Conservation (phyloP, 2,329 filamentous ascomycete species). For the Monosporascus sp. region DNA sequence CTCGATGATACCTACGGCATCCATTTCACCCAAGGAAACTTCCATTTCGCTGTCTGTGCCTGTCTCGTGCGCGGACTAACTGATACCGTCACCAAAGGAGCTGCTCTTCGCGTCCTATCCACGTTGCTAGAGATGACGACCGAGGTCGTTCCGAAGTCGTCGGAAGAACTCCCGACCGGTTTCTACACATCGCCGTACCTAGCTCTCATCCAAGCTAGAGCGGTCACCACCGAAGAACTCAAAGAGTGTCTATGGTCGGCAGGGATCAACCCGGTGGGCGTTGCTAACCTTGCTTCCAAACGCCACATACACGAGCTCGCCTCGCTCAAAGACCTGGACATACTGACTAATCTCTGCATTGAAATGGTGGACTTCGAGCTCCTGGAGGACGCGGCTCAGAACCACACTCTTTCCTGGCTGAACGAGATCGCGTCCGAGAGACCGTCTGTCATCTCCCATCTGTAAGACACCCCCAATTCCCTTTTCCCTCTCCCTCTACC, state of each 20-base stretch:
- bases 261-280: constrained; percentile 42
- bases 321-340: constrained; percentile 52
- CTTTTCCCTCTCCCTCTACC: too few relatives aligned
- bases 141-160: constrained; percentile 29
- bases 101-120: constrained; percentile 55
- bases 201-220: constrained; percentile 53
- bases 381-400: constrained; percentile 58
- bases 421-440: constrained; percentile 50
- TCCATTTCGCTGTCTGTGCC: constrained; percentile 63
- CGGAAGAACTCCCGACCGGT: constrained; percentile 24
- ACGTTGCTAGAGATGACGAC: constrained; percentile 55
- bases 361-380: constrained; percentile 63
- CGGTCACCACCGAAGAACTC: constrained; percentile 52
- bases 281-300: constrained; percentile 35
- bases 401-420: constrained; percentile 55
- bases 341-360: constrained; percentile 59
- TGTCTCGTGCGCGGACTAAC: constrained; percentile 60
- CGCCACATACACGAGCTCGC: constrained; percentile 40
- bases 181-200: constrained; percentile 52
- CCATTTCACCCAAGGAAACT: constrained; percentile 59
- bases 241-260: constrained; percentile 59
- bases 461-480: constrained; percentile 39
- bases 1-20: constrained; percentile 64
- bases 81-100: constrained; percentile 54
- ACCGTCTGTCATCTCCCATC: constrained; percentile 51